Evolutionary conservation across 345 rosid species (phyloP).

Genomic region (Arabidopsis thaliana): TAIR10.1 NC_003071.7:555001-555500

Average conservation of each 20-base stretch:
- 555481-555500: neutral
- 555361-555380: slow-evolving; percentile 83
- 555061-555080: slow-evolving; percentile 70
- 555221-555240: neutral
- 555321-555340: slow-evolving; percentile 93
- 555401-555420: neutral
- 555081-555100: slow-evolving; percentile 44
- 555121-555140: slow-evolving; percentile 59
- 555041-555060: slow-evolving; percentile 84
- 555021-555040: slow-evolving; percentile 85
- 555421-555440: neutral
- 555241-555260: slow-evolving; percentile 51
- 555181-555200: slow-evolving; percentile 35
- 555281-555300: slow-evolving; percentile 93
- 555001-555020: slow-evolving; percentile 81
- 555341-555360: slow-evolving; percentile 98
- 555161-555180: slow-evolving; percentile 59
- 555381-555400: slow-evolving; percentile 8
- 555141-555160: slow-evolving; percentile 82
- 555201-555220: neutral
- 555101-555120: slow-evolving; percentile 47
- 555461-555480: neutral
- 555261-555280: slow-evolving; percentile 94
- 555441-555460: too few relatives aligned
- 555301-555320: slow-evolving; percentile 93